These are phyloP conservation scores for Nemania bipapillata DNA, from an alignment of 2,329 filamentous ascomycete species.

Conservation along the genomic window DNA sequence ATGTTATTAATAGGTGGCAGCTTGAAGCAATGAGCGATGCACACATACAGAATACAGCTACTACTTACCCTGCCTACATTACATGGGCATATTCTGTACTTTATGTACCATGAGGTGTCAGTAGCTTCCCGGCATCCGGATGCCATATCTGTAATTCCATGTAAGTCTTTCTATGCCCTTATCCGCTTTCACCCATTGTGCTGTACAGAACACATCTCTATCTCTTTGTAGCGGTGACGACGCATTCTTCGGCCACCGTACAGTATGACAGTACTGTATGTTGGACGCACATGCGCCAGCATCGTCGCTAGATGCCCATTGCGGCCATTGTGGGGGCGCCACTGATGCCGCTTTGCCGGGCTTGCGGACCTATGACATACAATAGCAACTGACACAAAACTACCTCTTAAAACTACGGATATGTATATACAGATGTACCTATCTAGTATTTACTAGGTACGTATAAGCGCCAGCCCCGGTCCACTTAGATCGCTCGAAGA, in stretches of 20 bases:
- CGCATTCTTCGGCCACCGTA: slow-evolving; percentile 7
- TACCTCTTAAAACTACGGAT: background rate
- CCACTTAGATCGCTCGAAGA: background rate
- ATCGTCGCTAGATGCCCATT: background rate
- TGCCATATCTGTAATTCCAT: background rate
- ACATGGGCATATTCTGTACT: background rate
- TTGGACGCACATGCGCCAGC: background rate
- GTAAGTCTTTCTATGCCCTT: background rate
- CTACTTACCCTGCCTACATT: background rate
- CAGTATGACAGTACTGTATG: background rate
- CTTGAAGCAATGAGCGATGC: background rate
- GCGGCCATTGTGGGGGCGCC: background rate
- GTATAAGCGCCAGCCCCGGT: slow-evolving; percentile 25
- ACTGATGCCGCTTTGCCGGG: slow-evolving; percentile 35
- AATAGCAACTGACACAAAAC: slow-evolving; percentile 8
- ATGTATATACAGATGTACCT: too few species aligned
- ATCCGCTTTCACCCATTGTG: background rate
- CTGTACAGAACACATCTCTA: background rate
- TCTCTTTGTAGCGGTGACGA: slow-evolving; percentile 10
- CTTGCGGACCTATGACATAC: slow-evolving; percentile 5
- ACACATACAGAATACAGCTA: background rate
- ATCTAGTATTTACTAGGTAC: background rate
- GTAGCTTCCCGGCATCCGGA: background rate
- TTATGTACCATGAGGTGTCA: background rate
- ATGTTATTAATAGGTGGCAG: slow-evolving; percentile 1